Conservation (phyloP, 1,139 yeast genomes). For the Arxiozyma telluris region DNA sequence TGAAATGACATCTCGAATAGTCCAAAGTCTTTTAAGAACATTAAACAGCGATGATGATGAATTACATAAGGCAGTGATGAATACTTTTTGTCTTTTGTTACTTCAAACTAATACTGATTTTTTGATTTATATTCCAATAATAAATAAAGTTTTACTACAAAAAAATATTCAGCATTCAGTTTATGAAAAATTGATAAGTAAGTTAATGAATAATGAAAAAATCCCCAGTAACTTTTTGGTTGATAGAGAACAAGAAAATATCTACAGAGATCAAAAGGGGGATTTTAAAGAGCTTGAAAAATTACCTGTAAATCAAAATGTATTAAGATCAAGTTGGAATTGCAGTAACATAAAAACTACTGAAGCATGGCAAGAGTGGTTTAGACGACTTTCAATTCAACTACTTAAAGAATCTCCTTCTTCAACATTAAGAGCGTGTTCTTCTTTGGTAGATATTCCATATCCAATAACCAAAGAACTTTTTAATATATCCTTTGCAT, state of each 20-base stretch:
- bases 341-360: conserved; percentile 79
- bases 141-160: conserved; percentile 58
- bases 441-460: conserved; percentile 80
- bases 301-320: conserved; percentile 44
- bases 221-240: conserved; percentile 70
- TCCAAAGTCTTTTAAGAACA: conserved; percentile 77
- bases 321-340: conserved; percentile 75
- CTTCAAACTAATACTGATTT: conserved; percentile 80
- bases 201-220: conserved; percentile 79
- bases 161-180: conserved; percentile 61
- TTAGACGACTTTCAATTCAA: conserved; percentile 76
- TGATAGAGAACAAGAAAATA: conserved; percentile 55
- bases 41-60: conserved; percentile 53
- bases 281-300: conserved; percentile 66
- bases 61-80: conserved; percentile 55
- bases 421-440: conserved; percentile 89
- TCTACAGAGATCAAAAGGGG: conserved; percentile 51
- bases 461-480: conserved; percentile 84
- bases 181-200: conserved; percentile 74
- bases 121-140: conserved; percentile 78
- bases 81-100: conserved; percentile 69
- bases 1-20: conserved; percentile 85
- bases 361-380: conserved; percentile 99
- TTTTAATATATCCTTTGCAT: conserved; percentile 90
- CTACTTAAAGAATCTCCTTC: conserved; percentile 88